These are phyloP conservation scores for Kalanchoe fedtschenkoi DNA, from an alignment of 164 flowering plant genomes.

Conservation along the genomic window DNA sequence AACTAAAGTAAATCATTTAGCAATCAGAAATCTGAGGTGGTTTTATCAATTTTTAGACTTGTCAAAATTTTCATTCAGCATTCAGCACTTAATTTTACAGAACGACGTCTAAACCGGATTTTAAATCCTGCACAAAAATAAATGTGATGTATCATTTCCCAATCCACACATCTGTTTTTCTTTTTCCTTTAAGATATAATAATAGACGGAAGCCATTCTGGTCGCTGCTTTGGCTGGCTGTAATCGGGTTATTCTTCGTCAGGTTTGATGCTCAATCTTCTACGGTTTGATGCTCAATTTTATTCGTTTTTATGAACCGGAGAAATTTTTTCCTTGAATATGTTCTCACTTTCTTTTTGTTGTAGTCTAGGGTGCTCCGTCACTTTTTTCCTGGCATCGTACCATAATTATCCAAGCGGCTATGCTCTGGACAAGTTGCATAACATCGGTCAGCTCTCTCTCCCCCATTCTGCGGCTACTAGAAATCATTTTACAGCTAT, in stretches of 20 bases:
- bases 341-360: constrained; percentile 19
- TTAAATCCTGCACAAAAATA: neutral
- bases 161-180: neutral
- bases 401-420: constrained; percentile 82
- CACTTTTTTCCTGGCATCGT: constrained; percentile 75
- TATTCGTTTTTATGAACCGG: neutral
- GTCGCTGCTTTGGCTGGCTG: constrained; percentile 43
- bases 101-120: neutral
- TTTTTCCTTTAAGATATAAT: constrained; percentile 53
- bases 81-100: no score
- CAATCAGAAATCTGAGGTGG: no score
- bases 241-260: constrained; percentile 54
- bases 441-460: constrained; percentile 37
- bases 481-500: no score
- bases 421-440: constrained; percentile 69
- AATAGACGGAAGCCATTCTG: constrained; percentile 69
- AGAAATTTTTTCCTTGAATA: neutral
- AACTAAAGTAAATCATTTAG: no score
- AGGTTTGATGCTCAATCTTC: constrained; percentile 38
- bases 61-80: no score
- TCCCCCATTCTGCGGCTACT: neutral
- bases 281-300: neutral
- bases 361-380: constrained; percentile 79
- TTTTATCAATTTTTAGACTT: no score
- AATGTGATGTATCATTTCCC: neutral